Evolutionary conservation across 2,329 filamentous ascomycete genomes (phyloP), one percentile per base, ranked within the genome.

Genomic region (Apiospora malaysiana): DNA sequence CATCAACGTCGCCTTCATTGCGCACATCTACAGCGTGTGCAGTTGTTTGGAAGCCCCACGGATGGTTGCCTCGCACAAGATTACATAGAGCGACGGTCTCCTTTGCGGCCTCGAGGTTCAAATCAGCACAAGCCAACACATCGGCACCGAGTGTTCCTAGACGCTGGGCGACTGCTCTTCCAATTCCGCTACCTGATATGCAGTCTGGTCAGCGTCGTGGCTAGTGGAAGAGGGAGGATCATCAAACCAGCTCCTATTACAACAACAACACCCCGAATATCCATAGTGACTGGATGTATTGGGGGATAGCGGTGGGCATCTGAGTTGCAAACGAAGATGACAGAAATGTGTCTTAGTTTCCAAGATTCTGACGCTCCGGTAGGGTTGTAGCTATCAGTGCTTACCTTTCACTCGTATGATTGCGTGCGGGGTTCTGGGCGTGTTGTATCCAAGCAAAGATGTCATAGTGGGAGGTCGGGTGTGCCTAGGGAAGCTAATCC

Each of bases 81-180:
- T 56, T 69, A 68, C 72, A 74, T 65, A 73, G 10, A 40, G 66
- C 51, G 18, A 71, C 72, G 25, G 71, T 75, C 49, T 74, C 72
- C 40, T 74, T 68, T 51, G 70, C 72, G 42, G 69, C 69, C 18
- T 74, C 70, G 27, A 74, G 59, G 66, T 71, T 72, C 4, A 73
- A 32, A 47, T 73, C 72, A 49, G 73, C 73, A 51, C 73, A 75
- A 43, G 74, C 45, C 66, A 75, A 37, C n/a, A 73, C 68, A 68
- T 71, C 68, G 16, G 70, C 72, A 68, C 69, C 70, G 37, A 73
- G 68, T 70, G 71, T 73, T 70, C 69, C 68, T 32, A 75, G 49
- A 21, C 72, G 70, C 68, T 69, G 67, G 65, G 70, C 73, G 42
- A 71, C 72, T 14, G 69, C 70, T 43, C 68, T 68, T 27, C 70